Conservation (phyloP, 192 early-diverging fungal genomes). For the Lunasporangiospora selenospora region DNA sequence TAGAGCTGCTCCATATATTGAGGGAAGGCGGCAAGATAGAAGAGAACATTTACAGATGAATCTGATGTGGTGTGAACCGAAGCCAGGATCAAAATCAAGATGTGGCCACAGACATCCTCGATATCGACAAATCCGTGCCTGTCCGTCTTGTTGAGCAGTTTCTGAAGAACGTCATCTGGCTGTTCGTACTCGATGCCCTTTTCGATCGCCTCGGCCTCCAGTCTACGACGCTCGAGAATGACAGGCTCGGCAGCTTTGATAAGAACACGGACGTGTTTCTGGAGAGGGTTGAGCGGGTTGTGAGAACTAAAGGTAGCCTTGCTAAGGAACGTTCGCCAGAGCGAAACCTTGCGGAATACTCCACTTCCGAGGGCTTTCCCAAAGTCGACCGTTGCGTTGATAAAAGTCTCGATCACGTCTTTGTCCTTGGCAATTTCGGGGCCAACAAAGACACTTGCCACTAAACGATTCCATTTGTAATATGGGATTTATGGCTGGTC, state of each 20-base stretch:
- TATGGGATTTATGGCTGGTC: too few species aligned
- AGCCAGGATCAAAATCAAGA: constrained; percentile 44
- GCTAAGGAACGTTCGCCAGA: constrained; percentile 12
- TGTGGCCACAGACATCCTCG: constrained; percentile 39
- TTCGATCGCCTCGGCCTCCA: constrained; percentile 12
- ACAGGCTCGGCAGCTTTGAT: constrained; percentile 15
- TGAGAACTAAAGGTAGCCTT: background rate
- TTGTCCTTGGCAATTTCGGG: constrained; percentile 22
- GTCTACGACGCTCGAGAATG: constrained; percentile 24
- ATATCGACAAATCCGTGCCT: constrained; percentile 39
- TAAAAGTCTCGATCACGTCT: constrained; percentile 33
- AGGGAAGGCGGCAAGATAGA: constrained; percentile 33
- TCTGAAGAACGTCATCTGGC: constrained; percentile 46
- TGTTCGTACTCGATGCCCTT: constrained; percentile 7
- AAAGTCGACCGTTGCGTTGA: constrained; percentile 22
- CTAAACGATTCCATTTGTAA: too few species aligned
- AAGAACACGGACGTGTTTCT: constrained; percentile 10
- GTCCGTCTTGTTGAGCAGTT: constrained; percentile 36
- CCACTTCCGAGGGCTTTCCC: constrained; percentile 5
- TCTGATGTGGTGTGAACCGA: constrained; percentile 50
- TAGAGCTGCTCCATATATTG: constrained; percentile 28
- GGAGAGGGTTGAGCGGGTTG: constrained; percentile 16
- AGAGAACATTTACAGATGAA: constrained; percentile 25
- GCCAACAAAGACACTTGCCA: constrained; percentile 39
- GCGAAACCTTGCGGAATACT: background rate